Percentiles rank a stretch among this genome's conserved stretches.
These are phyloP conservation scores for Wickerhamiella allomyrinae DNA, from an alignment of 805 yeast species.

Conservation along the genomic window DNA sequence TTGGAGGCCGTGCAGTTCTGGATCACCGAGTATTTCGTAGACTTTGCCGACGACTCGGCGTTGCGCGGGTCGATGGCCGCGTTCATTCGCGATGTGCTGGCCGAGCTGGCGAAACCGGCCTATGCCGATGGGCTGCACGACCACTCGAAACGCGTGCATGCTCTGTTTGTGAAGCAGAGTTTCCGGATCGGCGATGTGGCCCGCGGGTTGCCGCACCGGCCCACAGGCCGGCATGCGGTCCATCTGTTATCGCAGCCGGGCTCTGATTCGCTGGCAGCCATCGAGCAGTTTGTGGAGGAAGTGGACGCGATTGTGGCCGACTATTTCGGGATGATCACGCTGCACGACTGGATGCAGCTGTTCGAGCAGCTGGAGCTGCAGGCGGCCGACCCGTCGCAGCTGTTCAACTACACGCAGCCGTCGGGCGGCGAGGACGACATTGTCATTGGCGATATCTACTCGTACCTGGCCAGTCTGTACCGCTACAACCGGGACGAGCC, in stretches of 20 bases:
- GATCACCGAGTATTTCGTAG: slow-evolving; percentile 57
- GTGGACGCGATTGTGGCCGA: slow-evolving; percentile 49
- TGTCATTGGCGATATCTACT: slow-evolving; percentile 51
- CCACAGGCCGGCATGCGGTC: slow-evolving; percentile 6
- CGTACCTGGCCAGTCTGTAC: slow-evolving; percentile 49
- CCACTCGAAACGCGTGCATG: slow-evolving; percentile 7
- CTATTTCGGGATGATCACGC: slow-evolving; percentile 40
- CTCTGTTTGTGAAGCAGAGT: slow-evolving; percentile 10
- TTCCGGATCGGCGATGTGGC: slow-evolving; percentile 7
- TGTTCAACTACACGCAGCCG: slow-evolving; percentile 40
- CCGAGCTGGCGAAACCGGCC: neutral
- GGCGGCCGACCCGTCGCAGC: slow-evolving; percentile 41
- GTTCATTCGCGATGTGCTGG: slow-evolving; percentile 1
- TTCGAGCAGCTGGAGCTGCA: slow-evolving; percentile 62
- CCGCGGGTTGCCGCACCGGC: slow-evolving; percentile 3
- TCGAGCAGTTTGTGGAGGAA: slow-evolving; percentile 47
- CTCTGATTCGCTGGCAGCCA: slow-evolving; percentile 11
- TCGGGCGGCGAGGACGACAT: slow-evolving; percentile 36
- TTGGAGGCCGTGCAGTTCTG: slow-evolving; percentile 61
- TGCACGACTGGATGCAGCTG: slow-evolving; percentile 66
- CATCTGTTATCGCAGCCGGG: slow-evolving; percentile 3
- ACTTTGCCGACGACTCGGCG: slow-evolving; percentile 53
- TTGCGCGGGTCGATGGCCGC: slow-evolving; percentile 33
- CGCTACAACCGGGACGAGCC: slow-evolving; percentile 31
- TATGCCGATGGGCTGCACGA: slow-evolving; percentile 5